Percentiles rank a stretch among this genome's conserved stretches.
phyloP scores from a whole-genome alignment of 345 rosid species.

The Kandelia obovata region DNA sequence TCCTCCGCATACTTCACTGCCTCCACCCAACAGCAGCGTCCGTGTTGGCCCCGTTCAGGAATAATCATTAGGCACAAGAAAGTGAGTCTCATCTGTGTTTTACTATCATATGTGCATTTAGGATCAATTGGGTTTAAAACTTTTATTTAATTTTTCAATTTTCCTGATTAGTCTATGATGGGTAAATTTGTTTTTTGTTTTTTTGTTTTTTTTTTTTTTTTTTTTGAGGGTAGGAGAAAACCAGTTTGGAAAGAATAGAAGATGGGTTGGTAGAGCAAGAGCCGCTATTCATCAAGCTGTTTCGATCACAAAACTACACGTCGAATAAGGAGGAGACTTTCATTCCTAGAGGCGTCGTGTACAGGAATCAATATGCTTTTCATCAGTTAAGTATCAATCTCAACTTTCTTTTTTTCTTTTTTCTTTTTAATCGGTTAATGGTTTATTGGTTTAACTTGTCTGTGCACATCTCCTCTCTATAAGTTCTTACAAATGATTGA shows the following conservation, averaged over 20 bases:
- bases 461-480: too few relatives aligned
- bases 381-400: slow-evolving; percentile 54
- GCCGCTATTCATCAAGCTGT: slow-evolving; percentile 40
- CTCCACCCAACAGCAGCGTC: not conserved
- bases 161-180: not conserved
- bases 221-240: slow-evolving; percentile 13
- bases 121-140: too few relatives aligned
- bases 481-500: too few relatives aligned
- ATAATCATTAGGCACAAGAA: not conserved
- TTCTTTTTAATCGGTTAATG: not conserved
- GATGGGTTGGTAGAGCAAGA: slow-evolving; percentile 28
- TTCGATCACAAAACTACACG: slow-evolving; percentile 30
- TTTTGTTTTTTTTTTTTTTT: not conserved
- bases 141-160: too few relatives aligned
- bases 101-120: not conserved
- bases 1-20: not conserved
- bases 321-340: slow-evolving; percentile 37
- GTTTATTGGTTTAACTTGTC: not conserved
- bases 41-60: not conserved
- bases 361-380: slow-evolving; percentile 61
- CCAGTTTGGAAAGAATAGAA: slow-evolving; percentile 23
- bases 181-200: too few relatives aligned
- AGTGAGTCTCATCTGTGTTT: not conserved
- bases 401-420: not conserved
- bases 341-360: slow-evolving; percentile 51